Evolutionary conservation across 805 yeast species (phyloP), one percentile per base, ranked within the genome.

Genomic region (Sugiyamaella chiloensis): DNA sequence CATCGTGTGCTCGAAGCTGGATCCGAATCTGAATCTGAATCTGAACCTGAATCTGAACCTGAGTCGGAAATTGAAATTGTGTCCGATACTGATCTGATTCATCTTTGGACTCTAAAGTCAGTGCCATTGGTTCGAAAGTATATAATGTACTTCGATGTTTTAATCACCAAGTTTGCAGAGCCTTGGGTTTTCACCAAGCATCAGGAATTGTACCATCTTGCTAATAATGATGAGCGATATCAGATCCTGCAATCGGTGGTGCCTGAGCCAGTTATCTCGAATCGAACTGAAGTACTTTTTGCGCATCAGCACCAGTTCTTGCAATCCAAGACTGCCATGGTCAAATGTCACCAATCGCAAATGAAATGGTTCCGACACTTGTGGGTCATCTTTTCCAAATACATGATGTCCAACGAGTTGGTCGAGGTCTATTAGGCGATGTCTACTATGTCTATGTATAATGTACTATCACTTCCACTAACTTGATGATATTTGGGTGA

Each of bases 321-420:
- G 63, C 69, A 16, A 11, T 60, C 75, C 3, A 71, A 81, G 46
- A 75, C 84, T 0, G 85, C 96, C 3, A 88, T 91, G 96, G 68
- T 82, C 2, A 73, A 74, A 54, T 95, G 85, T 2, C 98, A 93
- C 66, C 73, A 73, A 52, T 80, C 95, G 1, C 99, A 93, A 64
- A 86, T 93, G 86, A 90, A 85, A 6, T 91, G 97, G 97, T 93
- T 84, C 64, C 74, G 99, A 55, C 86, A 85, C 70, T 83, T 88
- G 1, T 93, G 97, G 96, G 71, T 93, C 61, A 50, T 78, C 4
- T 65, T 82, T 46, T 84, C 96, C 51, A 73, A 90, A 52, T 91
- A 88, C 66, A 78, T 87, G 72, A 80, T 82, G 36, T 76, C 78
- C 44, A 90, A 91, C 65, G 89, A 86, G 43, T 53, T 64, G 9